A percentile compares a stretch with the other conserved stretches of the same genome.
phyloP scores from a whole-genome alignment of 73 alveolate species.

The Blepharisma stoltei region DNA sequence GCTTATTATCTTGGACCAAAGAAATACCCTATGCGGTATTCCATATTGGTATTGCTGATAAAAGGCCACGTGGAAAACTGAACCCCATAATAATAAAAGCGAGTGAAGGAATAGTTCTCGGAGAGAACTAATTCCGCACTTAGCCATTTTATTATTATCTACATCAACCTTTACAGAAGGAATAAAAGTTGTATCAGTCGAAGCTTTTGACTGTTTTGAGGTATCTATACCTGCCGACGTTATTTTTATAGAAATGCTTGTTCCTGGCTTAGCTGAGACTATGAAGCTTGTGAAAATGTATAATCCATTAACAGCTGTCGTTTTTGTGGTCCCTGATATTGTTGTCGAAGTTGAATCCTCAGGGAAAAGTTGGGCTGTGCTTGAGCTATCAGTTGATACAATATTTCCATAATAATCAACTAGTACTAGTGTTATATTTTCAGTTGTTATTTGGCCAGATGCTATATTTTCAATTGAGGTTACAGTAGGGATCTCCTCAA shows the following conservation, averaged over 20 bases:
- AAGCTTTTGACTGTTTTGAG: neutral
- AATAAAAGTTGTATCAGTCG: neutral
- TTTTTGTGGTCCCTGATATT: neutral
- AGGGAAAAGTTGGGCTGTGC: neutral
- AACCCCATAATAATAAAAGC: too few species aligned
- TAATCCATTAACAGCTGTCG: neutral
- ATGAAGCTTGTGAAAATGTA: neutral
- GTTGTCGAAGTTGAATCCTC: neutral
- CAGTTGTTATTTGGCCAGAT: neutral
- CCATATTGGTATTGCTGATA: too few species aligned
- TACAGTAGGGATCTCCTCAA: too few species aligned
- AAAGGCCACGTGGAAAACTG: too few species aligned
- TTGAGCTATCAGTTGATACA: slow-evolving; percentile 5
- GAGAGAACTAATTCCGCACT: too few species aligned
- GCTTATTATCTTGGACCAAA: too few species aligned
- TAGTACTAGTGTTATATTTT: neutral
- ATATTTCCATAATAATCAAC: neutral
- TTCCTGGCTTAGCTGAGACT: neutral
- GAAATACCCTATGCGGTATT: too few species aligned
- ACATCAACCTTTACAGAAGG: neutral
- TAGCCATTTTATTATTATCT: too few species aligned
- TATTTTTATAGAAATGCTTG: neutral
- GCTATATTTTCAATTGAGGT: neutral
- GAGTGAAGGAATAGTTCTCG: too few species aligned
- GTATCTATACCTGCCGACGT: neutral